Evolutionary conservation across 2,329 filamentous ascomycete genomes (phyloP), one percentile per base, ranked within the genome.

Genomic region (Ophiostoma quercus): DNA sequence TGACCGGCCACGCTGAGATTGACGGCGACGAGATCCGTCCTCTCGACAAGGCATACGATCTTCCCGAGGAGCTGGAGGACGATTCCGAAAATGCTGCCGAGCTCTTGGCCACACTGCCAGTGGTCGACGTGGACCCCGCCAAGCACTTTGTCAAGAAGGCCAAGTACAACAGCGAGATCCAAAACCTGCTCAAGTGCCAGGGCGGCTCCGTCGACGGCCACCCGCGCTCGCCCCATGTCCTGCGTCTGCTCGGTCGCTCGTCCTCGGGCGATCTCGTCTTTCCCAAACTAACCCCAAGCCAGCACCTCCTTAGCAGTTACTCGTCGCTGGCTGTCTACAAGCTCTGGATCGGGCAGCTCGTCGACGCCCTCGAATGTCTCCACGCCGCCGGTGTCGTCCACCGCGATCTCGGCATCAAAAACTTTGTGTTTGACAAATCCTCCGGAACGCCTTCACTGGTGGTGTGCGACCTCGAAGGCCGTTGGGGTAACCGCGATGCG

Each of bases 311-410:
- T 6, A 67, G 7, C 2, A 1, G 57, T 12, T 32, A 12, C 67
- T 57, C 57, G 16, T 34, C 51, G 2, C 67, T 70, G 1, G 39
- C 57, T n/a, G 57, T 32, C 22, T 68, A 70, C 62, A 65, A 66
- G 43, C 16, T 8, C 39, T 70, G 75, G 76, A 71, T 76, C 37
- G 66, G 75, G 16, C 71, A 75, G 22, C 47, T 77, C 0, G 70
- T 77, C 67, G 67, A 75, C 32, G 75, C 67, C 60, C 63, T 77
- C 22, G 34, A 67, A 3, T 71, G 66, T 51, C 73, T 77, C 39
- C 75, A 77, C 63, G 72, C 73, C n/a, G 22, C 74, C 34, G 74
- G 74, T 29, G 75, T 77, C 66, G 73, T 77, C 12, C 76, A 78
- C 69, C 68, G 70, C 34, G 70, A 71, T 41, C 47, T 71, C 3